phyloP scores from a whole-genome alignment of 164 flowering plant species.

The Piper betle region DNA sequence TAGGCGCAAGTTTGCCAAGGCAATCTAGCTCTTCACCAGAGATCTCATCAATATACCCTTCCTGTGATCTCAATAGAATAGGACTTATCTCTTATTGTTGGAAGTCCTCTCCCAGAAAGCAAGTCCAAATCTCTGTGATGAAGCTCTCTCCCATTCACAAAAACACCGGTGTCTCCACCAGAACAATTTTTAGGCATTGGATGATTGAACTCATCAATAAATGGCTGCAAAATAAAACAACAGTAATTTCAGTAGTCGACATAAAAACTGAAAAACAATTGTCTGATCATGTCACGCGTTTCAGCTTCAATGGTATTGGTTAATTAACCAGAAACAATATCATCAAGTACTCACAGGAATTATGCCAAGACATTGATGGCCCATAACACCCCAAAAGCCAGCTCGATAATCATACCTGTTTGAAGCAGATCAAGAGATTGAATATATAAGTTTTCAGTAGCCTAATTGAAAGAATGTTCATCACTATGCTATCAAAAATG shows the following conservation, averaged over 20 bases:
- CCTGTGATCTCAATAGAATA: slow-evolving; percentile 77
- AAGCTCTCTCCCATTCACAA: slow-evolving; percentile 91
- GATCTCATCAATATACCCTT: slow-evolving; percentile 57
- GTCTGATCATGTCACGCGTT: neutral
- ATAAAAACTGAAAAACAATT: neutral
- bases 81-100: slow-evolving; percentile 42
- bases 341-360: slow-evolving; percentile 50
- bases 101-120: slow-evolving; percentile 78
- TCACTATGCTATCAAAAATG: no score
- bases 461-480: neutral
- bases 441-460: neutral
- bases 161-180: slow-evolving; percentile 67
- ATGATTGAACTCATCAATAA: slow-evolving; percentile 69
- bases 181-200: slow-evolving; percentile 69
- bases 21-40: slow-evolving; percentile 66
- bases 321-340: neutral
- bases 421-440: neutral
- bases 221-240: slow-evolving; percentile 47
- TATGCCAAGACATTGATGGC: slow-evolving; percentile 81
- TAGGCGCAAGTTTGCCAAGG: slow-evolving; percentile 95
- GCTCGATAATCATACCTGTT: slow-evolving; percentile 83
- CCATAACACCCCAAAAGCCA: slow-evolving; percentile 96
- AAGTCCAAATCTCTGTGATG: slow-evolving; percentile 72
- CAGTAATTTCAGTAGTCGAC: no score
- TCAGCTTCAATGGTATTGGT: neutral